Evolutionary conservation across 2,329 filamentous ascomycete genomes (phyloP).

Genomic region (Zalaria sp.): DNA sequence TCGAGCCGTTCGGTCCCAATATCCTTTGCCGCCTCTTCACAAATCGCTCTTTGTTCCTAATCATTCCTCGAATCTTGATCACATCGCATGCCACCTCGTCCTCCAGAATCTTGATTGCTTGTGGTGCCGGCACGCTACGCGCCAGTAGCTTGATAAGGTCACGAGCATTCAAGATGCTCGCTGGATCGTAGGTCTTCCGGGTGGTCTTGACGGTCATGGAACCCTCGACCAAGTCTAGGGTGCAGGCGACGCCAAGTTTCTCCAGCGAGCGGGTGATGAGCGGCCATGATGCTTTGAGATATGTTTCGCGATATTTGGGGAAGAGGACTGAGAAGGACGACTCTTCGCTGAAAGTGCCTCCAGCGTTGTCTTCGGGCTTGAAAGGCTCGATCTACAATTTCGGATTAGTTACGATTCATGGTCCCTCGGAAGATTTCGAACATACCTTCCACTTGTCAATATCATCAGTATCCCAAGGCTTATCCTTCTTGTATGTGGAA

Average conservation of each 20-base stretch:
- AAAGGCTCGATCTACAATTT: conserved; percentile 58
- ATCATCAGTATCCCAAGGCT: conserved; percentile 92
- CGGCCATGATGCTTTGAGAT: conserved; percentile 86
- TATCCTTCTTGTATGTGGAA: conserved; percentile 77
- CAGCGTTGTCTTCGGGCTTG: conserved; percentile 69
- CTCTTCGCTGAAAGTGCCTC: conserved; percentile 81
- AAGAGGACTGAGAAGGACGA: conserved; percentile 76
- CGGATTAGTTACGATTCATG: background rate
- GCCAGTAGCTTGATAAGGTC: conserved; percentile 90
- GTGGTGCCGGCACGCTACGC: conserved; percentile 79
- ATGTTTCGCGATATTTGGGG: conserved; percentile 91
- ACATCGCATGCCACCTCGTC: conserved; percentile 88
- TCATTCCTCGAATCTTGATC: conserved; percentile 84
- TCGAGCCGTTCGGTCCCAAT: conserved; percentile 79
- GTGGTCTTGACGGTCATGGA: conserved; percentile 96
- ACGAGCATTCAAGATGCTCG: conserved; percentile 81
- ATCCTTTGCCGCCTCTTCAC: conserved; percentile 90
- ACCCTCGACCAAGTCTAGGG: conserved; percentile 86
- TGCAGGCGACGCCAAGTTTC: conserved; percentile 78
- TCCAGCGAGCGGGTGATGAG: conserved; percentile 77
- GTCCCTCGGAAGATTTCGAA: background rate
- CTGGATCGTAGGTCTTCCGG: conserved; percentile 79
- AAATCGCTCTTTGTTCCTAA: conserved; percentile 88
- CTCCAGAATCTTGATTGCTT: conserved; percentile 87
- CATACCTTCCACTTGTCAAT: conserved; percentile 83